phyloP scores from a whole-genome alignment of 2,329 filamentous ascomycete species.

The Colletotrichum neosansevieriae region DNA sequence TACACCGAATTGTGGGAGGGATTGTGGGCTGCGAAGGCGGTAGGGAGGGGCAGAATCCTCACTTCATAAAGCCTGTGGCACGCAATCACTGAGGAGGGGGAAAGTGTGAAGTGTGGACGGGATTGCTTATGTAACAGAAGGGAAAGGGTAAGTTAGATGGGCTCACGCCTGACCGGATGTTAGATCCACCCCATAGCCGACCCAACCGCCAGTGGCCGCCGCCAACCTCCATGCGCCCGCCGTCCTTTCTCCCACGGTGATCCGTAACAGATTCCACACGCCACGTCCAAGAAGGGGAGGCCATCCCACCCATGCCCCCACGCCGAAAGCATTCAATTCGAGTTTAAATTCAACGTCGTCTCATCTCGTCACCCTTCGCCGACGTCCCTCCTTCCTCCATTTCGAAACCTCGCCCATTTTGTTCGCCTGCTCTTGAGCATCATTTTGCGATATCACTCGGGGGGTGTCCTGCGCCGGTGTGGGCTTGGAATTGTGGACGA shows the following conservation, averaged over 20 bases:
- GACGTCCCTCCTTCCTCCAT: slow-evolving; percentile 1
- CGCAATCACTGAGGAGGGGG: not conserved
- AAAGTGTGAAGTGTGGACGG: too few species aligned
- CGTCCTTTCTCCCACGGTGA: slow-evolving; percentile 20
- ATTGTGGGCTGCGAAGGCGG: slow-evolving; percentile 56
- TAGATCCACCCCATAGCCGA: not conserved
- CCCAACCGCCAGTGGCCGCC: too few species aligned
- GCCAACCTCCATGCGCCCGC: not conserved
- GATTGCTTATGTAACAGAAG: not conserved
- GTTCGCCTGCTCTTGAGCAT: slow-evolving; percentile 34
- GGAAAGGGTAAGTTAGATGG: not conserved
- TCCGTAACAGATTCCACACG: slow-evolving; percentile 37
- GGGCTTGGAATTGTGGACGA: not conserved
- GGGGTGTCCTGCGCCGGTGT: slow-evolving; percentile 23
- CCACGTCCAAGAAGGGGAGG: slow-evolving; percentile 34
- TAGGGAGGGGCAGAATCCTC: slow-evolving; percentile 51
- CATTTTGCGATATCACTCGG: slow-evolving; percentile 41
- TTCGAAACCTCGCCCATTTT: slow-evolving; percentile 9
- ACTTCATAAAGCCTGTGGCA: not conserved
- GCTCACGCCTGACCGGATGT: not conserved
- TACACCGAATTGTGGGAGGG: slow-evolving; percentile 56
- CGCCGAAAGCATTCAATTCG: slow-evolving; percentile 39
- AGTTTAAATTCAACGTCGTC: slow-evolving; percentile 43
- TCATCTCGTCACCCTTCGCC: slow-evolving; percentile 28
- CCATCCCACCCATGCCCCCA: slow-evolving; percentile 39